Base-by-base conservation (phyloP, 805 yeast genomes). In the Schizosaccharomyces osmophilus region DNA sequence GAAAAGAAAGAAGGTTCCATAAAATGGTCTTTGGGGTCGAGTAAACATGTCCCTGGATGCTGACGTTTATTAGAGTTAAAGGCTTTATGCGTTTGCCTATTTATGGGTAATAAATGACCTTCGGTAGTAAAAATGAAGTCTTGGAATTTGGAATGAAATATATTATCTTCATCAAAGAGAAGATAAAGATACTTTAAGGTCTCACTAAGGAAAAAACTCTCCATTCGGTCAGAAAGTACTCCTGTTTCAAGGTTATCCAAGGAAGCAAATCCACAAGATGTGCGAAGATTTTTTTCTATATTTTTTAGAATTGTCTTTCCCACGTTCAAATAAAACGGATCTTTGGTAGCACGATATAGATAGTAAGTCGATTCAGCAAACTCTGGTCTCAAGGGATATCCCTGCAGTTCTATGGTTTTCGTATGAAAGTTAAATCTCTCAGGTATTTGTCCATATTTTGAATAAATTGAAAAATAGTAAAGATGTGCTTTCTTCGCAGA, bases 341-440 rank as follows among this genome's bases (percentile, higher is more conserved):
- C 97, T 62, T 74, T 77, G 0, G 97, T 89, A 1, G 95, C 95
- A 51, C 84, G 74, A 68, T 84, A 88, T 17, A 89, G 72, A 68
- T 83, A 82, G 70, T 87, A 89, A 0, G 94, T 87, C 0, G 95
- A 85, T 69, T 89, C 97, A 55, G 87, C 78, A 66, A 88, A 87
- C 69, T 89, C 97, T 0, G 97, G 97, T 62, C 97, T 74, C 55
- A 89, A 73, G 1, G 96, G 95, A 67, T 87, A 89, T 24, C 43
- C 59, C 68, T 86, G 94, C 42, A 87, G 72, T 0, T 79, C 73
- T 2, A 85, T 71, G 29, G 22, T 17, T 17, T 36, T 22, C 3
- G 48, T 19, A 24, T 22, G 9, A n/a, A 19, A 77, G 61, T 78
- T 75, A 96, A 96, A 90, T 59, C 97, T 74, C 70, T 89, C 97